A percentile compares a stretch with the other conserved stretches of the same genome.
Conservation (phyloP, 345 rosid species). For the Xanthoceras sorbifolium region DNA sequence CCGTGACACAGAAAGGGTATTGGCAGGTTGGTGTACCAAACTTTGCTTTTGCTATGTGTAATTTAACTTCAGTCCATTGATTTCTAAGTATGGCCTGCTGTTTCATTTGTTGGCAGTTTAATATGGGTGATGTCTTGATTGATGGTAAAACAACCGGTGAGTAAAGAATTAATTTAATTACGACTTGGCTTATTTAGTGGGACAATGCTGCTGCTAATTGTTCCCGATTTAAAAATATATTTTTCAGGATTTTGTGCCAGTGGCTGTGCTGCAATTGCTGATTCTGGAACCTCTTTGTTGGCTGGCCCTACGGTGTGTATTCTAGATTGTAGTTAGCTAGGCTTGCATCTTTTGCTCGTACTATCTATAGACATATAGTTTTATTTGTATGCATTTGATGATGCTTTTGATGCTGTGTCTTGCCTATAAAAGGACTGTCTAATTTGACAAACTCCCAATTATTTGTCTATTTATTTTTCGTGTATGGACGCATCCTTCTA, state of each 20-base stretch:
- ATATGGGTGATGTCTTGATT: slow-evolving; percentile 67
- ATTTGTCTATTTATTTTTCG: not conserved
- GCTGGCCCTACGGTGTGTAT: slow-evolving; percentile 71
- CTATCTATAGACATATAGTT: not conserved
- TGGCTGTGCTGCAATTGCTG: slow-evolving; percentile 73
- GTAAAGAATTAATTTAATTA: slow-evolving; percentile 2
- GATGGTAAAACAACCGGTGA: slow-evolving; percentile 62
- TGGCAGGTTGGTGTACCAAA: slow-evolving; percentile 63
- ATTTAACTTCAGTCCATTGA: not conserved
- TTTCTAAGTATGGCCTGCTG: not conserved
- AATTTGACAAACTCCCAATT: not conserved
- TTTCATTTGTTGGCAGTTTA: slow-evolving; percentile 46
- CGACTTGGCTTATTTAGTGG: not conserved
- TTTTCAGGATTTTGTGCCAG: slow-evolving; percentile 52
- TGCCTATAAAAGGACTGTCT: not conserved
- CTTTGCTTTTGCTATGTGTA: not conserved
- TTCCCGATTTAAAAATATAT: not conserved
- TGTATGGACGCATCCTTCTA: not conserved
- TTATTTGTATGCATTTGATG: not conserved
- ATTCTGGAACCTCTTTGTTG: slow-evolving; percentile 80
- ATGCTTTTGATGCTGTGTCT: not conserved
- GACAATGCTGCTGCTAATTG: not conserved
- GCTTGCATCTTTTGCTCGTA: not conserved
- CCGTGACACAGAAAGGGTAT: slow-evolving; percentile 62
- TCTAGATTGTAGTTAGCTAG: not conserved